Base-by-base conservation (phyloP, 2,329 filamentous ascomycete species). In the Botrytis fragariae region DNA sequence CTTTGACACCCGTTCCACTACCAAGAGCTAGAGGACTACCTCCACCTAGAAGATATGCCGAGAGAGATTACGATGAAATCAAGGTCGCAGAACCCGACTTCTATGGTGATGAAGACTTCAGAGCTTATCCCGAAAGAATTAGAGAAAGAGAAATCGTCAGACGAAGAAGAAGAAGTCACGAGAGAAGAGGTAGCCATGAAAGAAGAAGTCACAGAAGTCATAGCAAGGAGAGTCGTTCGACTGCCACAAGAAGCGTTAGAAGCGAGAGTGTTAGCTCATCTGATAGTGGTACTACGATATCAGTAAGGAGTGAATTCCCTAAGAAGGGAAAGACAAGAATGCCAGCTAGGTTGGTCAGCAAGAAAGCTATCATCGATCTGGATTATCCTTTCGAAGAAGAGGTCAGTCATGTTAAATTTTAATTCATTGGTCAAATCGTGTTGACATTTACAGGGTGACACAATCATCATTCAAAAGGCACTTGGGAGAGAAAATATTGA, bases 401-500 rank as follows among this genome's bases (percentile, higher is more conserved):
- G 86, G 93, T 95, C 82, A 77, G 88, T 81, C 51, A 67, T 35
- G 20, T 32, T 8, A 29, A 32, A 10, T 51, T 44, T 70, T 61
- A 35, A 12, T 68, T 5, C 22, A 16, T 25, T 69, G 64, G 57
- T 59, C 10, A n/a, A 60, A n/a, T 29, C 37, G 16, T 83, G 3
- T 83, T 85, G 74, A 87, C 76, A 70, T 10, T 12, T 77, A 29
- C 44, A 96, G 93, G 93, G 92, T 57, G 91, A 92, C 77, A 92
- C 92, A 35, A 90, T 96, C 78, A 88, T 97, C 70, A 90, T 98
- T 48, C 90, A 92, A 77, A 92, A 93, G 80, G 95, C 95, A 16
- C 87, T 98, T 8, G 93, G 93, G 25, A 95, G 97, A 78, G 90
- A 95, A 29, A 94, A 97, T 78, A 98, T 98, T 76, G 94, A 98